Conservation (phyloP, 768 basidiomycete species). For the Candolleomyces eurysporus region DNA sequence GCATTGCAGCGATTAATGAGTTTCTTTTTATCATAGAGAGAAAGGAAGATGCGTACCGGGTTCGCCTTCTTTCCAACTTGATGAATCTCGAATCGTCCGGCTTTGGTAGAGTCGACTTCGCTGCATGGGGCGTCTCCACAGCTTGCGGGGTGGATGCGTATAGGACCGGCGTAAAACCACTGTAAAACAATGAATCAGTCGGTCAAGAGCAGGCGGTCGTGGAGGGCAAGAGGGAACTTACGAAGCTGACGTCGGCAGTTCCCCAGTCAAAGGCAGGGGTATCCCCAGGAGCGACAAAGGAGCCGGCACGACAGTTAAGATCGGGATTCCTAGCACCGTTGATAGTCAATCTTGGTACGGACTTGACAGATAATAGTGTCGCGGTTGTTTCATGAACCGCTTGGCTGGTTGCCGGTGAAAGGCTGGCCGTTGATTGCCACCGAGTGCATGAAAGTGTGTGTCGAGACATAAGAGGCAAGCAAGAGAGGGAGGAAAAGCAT, state of each 20-base stretch:
- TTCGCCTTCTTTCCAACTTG: conserved; percentile 43
- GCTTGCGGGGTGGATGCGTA: conserved; percentile 71
- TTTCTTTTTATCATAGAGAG: no score
- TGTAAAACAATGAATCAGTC: conserved; percentile 17
- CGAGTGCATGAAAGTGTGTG: no score
- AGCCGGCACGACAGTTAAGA: conserved; percentile 59
- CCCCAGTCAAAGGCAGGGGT: conserved; percentile 53
- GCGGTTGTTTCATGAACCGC: no score
- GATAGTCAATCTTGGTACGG: conserved; percentile 33
- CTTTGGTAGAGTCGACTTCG: conserved; percentile 53
- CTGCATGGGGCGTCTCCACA: conserved; percentile 59
- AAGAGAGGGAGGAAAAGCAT: no score
- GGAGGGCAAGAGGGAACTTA: conserved; percentile 24
- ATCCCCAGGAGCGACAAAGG: conserved; percentile 58
- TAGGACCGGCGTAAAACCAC: conserved; percentile 59
- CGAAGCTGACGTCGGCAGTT: conserved; percentile 38
- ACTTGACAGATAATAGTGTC: conserved; percentile 42
- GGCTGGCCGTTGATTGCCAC: no score
- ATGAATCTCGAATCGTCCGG: conserved; percentile 75
- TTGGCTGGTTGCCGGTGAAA: no score
- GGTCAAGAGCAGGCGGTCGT: no score
- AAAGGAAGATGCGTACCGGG: conserved; percentile 40
- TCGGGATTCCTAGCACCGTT: conserved; percentile 57
- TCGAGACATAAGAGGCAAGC: no score
- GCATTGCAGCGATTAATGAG: no score